Base-by-base conservation (phyloP, 176 grass and related monocot species). In the Oryza nivara region DNA sequence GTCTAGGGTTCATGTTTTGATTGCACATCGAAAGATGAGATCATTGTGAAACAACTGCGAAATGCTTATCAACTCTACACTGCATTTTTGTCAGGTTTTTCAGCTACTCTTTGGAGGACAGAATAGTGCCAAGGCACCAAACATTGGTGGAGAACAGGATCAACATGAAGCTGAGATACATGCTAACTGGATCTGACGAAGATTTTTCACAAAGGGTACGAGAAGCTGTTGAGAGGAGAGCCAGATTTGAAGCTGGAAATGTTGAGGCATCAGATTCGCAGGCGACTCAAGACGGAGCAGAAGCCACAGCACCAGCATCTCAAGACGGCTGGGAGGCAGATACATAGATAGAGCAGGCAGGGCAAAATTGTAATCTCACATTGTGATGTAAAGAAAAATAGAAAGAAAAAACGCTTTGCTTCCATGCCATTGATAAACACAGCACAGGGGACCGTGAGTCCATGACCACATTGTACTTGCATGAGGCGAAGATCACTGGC, bases 101-200 rank as follows among this genome's bases (percentile, higher is more conserved):
- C 86, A 98, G 96, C 73, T 95, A 98, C 81, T 95, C 96, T 11
- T 65, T 98, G 54, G 96, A 95, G 32, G 87, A 87, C 30, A 93
- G 86, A 65, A 98, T 95, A 86, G 85, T 85, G 65, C 93, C 91
- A 23, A 85, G 96, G 70, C 91, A 98, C 65, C 36, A 72, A 84
- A 85, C 91, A 56, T 80, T 95, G 78, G 93, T 98, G 17, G 86
- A 40, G 4, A 95, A 95, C 60, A 93, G 91, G 70, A 79, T 95
- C 70, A 95, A 95, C 82, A 93, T 98, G 82, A 98, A 95, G 87
- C 88, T 98, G 65, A 87, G 92, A 3, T 98, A 94, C 73, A 98
- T 98, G 92, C 74, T 98, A 58, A 61, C 80, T 30, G 87, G 88
- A 67, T 92, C 92, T 0, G 91, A 98, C 13, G 91, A 98, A 71